Evolutionary conservation across 306 rosid genomes (phyloP), one percentile per base, ranked within the genome.

Genomic region (Acacia crassicarpa): DNA sequence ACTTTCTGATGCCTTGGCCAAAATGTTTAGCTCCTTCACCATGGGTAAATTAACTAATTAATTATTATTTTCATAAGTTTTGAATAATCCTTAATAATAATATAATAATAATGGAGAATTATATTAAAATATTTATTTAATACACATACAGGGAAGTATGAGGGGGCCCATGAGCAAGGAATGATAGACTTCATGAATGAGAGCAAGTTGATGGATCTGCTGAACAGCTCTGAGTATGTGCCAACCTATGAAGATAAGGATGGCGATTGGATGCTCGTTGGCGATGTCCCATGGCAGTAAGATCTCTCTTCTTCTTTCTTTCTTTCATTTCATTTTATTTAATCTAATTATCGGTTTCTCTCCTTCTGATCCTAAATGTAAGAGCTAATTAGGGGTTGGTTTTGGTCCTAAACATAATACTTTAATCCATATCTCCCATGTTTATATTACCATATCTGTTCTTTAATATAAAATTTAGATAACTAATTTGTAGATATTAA

Each of bases 191-290:
- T 96, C 93, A 96, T 96, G 98, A 96, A 93, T 78, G 97, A 96
- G 85, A 92, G 97, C 82, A 96, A 96, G 91, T 85, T 96, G 91
- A 96, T 96, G 99, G 98, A 96, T 92, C 97, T 96, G 82, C 94
- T 93, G 51, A 93, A 93, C 90, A 96, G 98, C 70, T 92, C 97
- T 87, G 98, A 96, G 81, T 96, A 96, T 88, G 98, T 96, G 86
- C 99, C 99, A 75, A 89, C 91, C 87, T 96, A 96, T 92, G 97
- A 96, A 87, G 99, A 96, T 88, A 96, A 92, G 97, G 98, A 96
- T 83, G 97, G 99, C 22, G 99, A 96, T 70, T 96, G 99, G 99
- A 96, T 96, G 99, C 97, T 96, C 78, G 99, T 95, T 78, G 99
- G 99, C 54, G 99, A 95, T 89, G 99, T 95, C 85, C 99, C 99